Base-by-base conservation (phyloP, 805 yeast genomes). In the Myxozyma melibiosi region DNA sequence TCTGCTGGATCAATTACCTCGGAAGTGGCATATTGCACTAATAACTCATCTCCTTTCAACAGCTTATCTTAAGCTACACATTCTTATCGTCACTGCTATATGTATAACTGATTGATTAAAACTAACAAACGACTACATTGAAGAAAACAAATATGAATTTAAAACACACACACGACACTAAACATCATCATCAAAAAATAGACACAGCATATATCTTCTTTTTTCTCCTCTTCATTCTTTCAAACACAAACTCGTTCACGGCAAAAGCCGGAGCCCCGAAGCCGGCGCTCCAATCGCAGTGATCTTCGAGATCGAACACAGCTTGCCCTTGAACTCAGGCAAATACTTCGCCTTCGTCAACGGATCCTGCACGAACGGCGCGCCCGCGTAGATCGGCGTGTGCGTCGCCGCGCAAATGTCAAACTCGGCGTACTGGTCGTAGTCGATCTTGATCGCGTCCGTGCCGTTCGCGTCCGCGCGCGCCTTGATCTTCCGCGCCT, bases 331-430 rank as follows among this genome's bases (percentile, higher is more conserved):
- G 70, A 84, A 86, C 55, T 82, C 78, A 6, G 83, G 77, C 64
- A 86, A 87, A 70, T 94, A 95, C 70, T 81, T 84, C 53, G 98
- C 96, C 53, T 96, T 96, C 24, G 96, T 90, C 64, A 95, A 76
- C 16, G 96, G 89, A 69, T 94, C 98, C 27, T 80, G 67, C 30
- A 82, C 90, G 38, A 69, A 72, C 37, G 87, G 85, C 30, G 85
- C 74, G 16, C 90, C 94, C 64, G 80, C 80, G 73, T 91, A 92
- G 55, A 94, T 88, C 48, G 99, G 99, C 6, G 96, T 88, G 68
- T 80, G 82, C 18, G 96, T 84, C 14, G 86, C 80, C 16, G 96
- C 88, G 77, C 98, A 94, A 56, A 94, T 84, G 49, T 87, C 94
- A 71, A 91, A 91, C 55, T 88, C 90, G 2, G 96, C 92, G 71